Percentiles rank a stretch among this genome's conserved stretches.
Evolutionary conservation across 768 basidiomycete species (phyloP).

Genomic region (Lepiota brunneoincarnata): DNA sequence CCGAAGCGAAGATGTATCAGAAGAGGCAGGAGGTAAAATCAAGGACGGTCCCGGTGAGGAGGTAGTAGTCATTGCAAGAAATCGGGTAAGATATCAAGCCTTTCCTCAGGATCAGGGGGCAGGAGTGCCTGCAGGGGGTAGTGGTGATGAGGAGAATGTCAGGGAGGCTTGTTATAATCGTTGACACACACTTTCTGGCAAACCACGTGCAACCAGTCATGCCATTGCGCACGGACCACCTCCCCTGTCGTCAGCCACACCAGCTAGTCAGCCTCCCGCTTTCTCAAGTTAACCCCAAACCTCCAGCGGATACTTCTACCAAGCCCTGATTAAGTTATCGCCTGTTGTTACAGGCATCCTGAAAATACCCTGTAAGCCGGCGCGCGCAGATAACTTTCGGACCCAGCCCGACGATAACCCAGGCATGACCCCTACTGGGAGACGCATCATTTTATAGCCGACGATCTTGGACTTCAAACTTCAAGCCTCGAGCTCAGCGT

Average conservation of each 20-base stretch:
- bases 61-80: slow-evolving; percentile 7
- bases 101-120: background rate
- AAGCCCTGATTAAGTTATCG: too few relatives aligned
- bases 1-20: slow-evolving; percentile 56
- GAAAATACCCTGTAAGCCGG: too few relatives aligned
- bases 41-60: slow-evolving; percentile 8
- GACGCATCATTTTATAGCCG: too few relatives aligned
- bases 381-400: too few relatives aligned
- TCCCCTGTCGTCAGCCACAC: background rate
- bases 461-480: too few relatives aligned
- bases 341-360: too few relatives aligned
- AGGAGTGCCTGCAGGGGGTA: background rate
- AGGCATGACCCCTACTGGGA: too few relatives aligned
- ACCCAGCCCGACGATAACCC: too few relatives aligned
- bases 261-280: background rate
- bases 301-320: too few relatives aligned
- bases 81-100: background rate
- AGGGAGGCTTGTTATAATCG: background rate
- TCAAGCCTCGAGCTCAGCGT: too few relatives aligned
- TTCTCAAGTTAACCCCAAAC: background rate
- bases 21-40: background rate
- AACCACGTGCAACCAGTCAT: slow-evolving; percentile 3
- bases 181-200: slow-evolving; percentile 2
- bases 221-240: slow-evolving; percentile 5
- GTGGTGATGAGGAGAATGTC: background rate